A percentile compares a stretch with the other conserved stretches of the same genome.
Conservation (phyloP, 2,329 filamentous ascomycete genomes). For the Fonsecaea pugnacius region DNA sequence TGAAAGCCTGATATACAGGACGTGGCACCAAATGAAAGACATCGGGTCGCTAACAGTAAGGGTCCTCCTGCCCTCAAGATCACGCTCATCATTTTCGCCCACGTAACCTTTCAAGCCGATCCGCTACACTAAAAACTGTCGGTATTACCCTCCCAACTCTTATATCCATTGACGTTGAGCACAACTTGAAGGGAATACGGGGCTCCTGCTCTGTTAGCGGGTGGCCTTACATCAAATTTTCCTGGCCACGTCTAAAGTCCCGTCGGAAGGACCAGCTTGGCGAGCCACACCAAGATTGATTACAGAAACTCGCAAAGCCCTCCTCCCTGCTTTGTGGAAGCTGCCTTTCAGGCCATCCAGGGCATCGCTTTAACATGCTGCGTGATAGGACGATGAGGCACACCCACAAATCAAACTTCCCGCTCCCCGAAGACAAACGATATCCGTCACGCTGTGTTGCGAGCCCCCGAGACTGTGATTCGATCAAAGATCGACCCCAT, state of each 20-base stretch:
- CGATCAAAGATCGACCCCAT: not conserved
- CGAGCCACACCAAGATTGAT: not conserved
- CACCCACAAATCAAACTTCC: slow-evolving; percentile 6
- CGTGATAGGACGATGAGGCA: not conserved
- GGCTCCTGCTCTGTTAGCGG: not conserved
- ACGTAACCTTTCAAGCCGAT: not conserved
- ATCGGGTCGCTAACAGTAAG: not conserved
- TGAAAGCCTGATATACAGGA: not conserved
- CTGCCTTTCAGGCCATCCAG: not conserved
- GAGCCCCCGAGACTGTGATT: not conserved
- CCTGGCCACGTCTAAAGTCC: not conserved
- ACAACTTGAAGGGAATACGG: not conserved
- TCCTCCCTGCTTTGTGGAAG: not conserved
- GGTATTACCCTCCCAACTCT: not conserved
- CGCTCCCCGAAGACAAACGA: not conserved
- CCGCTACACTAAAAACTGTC: not conserved
- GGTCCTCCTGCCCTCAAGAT: not conserved
- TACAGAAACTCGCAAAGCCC: not conserved
- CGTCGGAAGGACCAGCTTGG: not conserved
- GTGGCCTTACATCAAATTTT: not conserved
- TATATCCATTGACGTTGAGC: not conserved
- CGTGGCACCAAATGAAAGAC: not conserved
- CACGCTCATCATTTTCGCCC: not conserved
- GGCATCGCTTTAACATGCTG: not conserved
- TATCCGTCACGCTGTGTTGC: not conserved